These are phyloP conservation scores for Thamnidium elegans DNA, from an alignment of 192 early-diverging fungal species.

Conservation along the genomic window DNA sequence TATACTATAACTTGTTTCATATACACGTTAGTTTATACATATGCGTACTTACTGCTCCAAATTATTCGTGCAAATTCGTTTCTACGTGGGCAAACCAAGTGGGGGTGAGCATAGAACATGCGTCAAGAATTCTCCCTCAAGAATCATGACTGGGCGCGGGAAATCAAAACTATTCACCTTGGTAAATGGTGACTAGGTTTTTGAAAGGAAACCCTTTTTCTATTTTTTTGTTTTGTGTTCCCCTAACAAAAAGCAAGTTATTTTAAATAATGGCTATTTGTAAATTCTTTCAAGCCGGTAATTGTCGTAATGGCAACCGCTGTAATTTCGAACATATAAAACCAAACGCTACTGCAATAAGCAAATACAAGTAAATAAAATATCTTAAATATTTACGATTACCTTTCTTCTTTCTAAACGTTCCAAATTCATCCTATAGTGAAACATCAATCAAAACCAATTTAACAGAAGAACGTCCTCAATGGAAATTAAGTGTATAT, in stretches of 20 bases:
- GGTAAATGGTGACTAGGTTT: no score
- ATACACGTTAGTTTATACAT: no score
- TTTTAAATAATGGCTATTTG: slow-evolving; percentile 25
- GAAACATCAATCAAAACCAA: slow-evolving; percentile 44
- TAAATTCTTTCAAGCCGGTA: slow-evolving; percentile 52
- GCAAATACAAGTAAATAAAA: slow-evolving; percentile 39
- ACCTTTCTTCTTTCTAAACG: slow-evolving; percentile 19
- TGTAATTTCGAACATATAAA: slow-evolving; percentile 59
- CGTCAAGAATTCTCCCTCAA: no score
- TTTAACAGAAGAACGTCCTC: slow-evolving; percentile 42
- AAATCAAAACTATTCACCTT: background rate
- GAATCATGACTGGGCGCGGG: no score
- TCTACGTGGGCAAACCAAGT: no score
- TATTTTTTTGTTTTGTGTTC: background rate
- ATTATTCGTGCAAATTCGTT: no score
- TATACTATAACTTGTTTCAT: no score
- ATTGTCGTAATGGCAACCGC: slow-evolving; percentile 53
- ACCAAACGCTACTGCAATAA: slow-evolving; percentile 33
- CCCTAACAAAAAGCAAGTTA: background rate
- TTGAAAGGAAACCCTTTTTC: slow-evolving; percentile 14
- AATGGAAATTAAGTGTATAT: slow-evolving; percentile 55
- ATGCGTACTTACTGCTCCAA: no score
- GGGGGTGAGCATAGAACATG: no score
- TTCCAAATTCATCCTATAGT: slow-evolving; percentile 14
- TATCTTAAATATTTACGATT: slow-evolving; percentile 6